Conservation (phyloP, 306 rosid genomes). For the Rosa multiflora region DNA sequence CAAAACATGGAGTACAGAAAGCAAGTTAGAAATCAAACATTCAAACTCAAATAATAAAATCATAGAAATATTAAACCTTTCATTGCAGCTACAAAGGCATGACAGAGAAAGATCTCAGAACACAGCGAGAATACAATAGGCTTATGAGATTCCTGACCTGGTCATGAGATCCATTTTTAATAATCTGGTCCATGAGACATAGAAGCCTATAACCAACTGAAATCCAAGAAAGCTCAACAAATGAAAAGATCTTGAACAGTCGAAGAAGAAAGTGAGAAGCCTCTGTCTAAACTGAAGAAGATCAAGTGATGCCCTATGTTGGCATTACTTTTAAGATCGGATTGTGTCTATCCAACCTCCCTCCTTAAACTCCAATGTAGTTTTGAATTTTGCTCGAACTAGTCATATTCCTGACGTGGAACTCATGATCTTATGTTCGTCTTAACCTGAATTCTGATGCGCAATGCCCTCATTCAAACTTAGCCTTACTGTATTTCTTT, state of each 20-base stretch:
- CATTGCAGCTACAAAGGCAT: not conserved
- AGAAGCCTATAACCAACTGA: not conserved
- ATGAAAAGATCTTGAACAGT: not conserved
- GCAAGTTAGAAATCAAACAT: not conserved
- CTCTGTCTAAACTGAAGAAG: not conserved
- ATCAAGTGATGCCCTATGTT: not conserved
- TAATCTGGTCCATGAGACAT: not conserved
- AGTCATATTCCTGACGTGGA: not conserved
- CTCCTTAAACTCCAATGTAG: not conserved
- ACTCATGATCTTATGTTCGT: not conserved
- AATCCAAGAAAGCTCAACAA: not conserved
- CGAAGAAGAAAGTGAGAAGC: not conserved
- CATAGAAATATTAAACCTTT: not conserved
- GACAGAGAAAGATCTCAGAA: not conserved
- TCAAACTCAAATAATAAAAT: not conserved
- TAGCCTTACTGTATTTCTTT: not conserved
- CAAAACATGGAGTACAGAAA: too few relatives aligned
- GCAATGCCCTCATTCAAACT: not conserved
- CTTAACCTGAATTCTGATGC: not conserved
- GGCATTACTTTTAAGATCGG: not conserved
- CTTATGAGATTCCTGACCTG: not conserved
- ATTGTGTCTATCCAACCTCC: not conserved
- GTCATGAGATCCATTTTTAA: not conserved
- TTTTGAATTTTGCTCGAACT: not conserved
- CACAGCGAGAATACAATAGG: not conserved